Percentiles rank a stretch among this genome's conserved stretches.
Evolutionary conservation across 148 eudicot species (phyloP).

Genomic region (Chenopodium suecicum): DNA sequence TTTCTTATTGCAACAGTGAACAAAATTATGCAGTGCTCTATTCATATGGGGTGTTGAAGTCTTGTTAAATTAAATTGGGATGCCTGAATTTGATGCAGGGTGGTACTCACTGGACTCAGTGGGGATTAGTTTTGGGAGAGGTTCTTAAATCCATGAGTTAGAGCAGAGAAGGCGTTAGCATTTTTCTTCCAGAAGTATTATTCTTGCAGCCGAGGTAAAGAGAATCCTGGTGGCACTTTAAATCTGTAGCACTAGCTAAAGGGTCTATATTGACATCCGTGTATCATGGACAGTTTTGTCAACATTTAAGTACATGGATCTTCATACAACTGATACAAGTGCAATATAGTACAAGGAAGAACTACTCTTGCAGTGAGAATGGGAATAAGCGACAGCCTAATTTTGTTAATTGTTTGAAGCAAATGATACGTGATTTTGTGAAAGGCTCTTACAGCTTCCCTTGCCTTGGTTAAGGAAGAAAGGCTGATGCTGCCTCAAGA

Average conservation of each 20-base stretch:
- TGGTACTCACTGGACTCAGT: slow-evolving; percentile 96
- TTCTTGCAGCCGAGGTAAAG: slow-evolving; percentile 7
- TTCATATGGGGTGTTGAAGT: background rate
- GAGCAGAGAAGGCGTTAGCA: background rate
- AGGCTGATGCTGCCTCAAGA: background rate
- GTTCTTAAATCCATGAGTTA: slow-evolving; percentile 54
- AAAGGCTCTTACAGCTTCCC: background rate
- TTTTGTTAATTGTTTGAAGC: background rate
- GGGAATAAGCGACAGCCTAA: background rate
- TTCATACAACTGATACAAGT: background rate
- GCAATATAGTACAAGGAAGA: background rate
- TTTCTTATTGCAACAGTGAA: background rate
- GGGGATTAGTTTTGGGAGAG: slow-evolving; percentile 91
- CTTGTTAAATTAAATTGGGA: background rate
- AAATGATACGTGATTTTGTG: background rate
- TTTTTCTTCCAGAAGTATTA: background rate
- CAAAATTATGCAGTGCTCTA: background rate
- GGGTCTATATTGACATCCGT: background rate
- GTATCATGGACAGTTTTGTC: background rate
- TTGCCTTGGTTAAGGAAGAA: background rate
- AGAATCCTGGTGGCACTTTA: background rate
- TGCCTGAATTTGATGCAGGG: slow-evolving; percentile 48
- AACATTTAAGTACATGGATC: background rate
- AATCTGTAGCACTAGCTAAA: background rate
- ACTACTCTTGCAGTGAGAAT: background rate